These are phyloP conservation scores for Rehmannia glutinosa DNA, from an alignment of 257 asterid species.

Conservation along the genomic window DNA sequence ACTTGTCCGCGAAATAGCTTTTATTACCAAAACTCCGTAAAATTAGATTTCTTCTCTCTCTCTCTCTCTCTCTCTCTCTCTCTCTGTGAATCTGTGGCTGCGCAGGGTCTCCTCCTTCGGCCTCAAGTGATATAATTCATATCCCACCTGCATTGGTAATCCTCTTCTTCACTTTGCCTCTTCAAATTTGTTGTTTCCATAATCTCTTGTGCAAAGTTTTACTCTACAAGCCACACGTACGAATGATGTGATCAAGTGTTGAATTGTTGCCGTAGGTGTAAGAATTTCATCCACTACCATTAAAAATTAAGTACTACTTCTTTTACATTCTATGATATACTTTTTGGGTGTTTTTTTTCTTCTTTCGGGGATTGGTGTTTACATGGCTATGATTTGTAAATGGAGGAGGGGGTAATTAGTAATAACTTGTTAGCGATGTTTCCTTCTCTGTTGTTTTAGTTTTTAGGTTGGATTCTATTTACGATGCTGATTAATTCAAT, in stretches of 20 bases:
- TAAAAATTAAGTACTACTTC: neutral
- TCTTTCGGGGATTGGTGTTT: neutral
- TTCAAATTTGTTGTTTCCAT: neutral
- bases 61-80: neutral
- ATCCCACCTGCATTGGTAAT: slow-evolving; percentile 16
- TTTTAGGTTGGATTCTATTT: neutral
- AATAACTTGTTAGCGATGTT: neutral
- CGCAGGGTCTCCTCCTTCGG: slow-evolving; percentile 15
- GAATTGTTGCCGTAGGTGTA: slow-evolving; percentile 19
- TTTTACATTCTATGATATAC: neutral
- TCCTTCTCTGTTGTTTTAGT: neutral
- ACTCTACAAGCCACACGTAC: neutral
- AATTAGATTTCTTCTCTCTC: slow-evolving; percentile 12
- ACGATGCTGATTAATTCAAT: neutral
- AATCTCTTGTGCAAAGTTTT: slow-evolving; percentile 2
- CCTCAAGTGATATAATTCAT: slow-evolving; percentile 13
- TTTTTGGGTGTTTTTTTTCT: neutral
- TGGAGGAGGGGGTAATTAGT: neutral
- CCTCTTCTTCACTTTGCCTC: slow-evolving; percentile 14
- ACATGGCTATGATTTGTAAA: slow-evolving; percentile 1
- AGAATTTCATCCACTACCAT: slow-evolving; percentile 9
- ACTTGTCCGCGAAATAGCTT: slow-evolving; percentile 22
- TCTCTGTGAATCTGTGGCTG: slow-evolving; percentile 20
- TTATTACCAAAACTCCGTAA: slow-evolving; percentile 6
- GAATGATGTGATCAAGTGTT: slow-evolving; percentile 20